Base-by-base conservation (phyloP, 768 basidiomycete species). In the Peribolospora kevripleyi region DNA sequence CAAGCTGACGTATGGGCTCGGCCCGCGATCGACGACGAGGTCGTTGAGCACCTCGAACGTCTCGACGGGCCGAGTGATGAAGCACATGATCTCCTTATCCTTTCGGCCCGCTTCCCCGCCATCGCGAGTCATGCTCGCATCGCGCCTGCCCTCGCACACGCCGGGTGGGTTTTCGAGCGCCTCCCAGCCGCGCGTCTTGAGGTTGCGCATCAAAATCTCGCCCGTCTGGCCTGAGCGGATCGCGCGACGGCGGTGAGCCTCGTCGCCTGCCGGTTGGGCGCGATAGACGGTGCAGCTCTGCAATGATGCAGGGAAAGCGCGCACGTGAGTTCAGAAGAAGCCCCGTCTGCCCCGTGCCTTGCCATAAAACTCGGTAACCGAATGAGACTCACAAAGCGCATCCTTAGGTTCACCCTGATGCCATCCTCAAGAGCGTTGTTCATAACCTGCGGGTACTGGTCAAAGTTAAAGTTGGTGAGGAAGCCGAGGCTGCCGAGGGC, bases 11-110 rank as follows among this genome's bases (percentile, higher is more conserved):
- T 88, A 98, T 6, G 93, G 93, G 67, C 88, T 93, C 47, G 93
- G 93, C 5, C 93, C 93, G 53, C 93, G 78, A 65, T 98, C 93
- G 45, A 98, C 91, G 42, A 97, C 93, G 45, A 98, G 74, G 68
- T 98, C 93, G 61, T 98, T 98, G 62, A 98, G 67, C 75, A 75
- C 88, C 69, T 98, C 93, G 61, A 98, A 98, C 57, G 82, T 87
- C 70, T 97, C 93, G 46, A 80, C 85, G 0, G 93, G 84, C 58
- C 86, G 70, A 5, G 93, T 97, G 14, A 86, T 82, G 66, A 88
- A 97, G 67, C 93, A 98, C 82, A 84, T 90, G 59, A 98, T 93
- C 69, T 93, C 85, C 73, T 80, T 91, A 69, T 98, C 93, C 69
- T 80, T 91, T 25, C 25, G 52, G 62, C 65, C 48, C 55, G 57